Percentiles rank a stretch among this genome's conserved stretches.
Evolutionary conservation across 192 early-diverging fungal species (phyloP).

Genomic region (Backusella tuberculispora): DNA sequence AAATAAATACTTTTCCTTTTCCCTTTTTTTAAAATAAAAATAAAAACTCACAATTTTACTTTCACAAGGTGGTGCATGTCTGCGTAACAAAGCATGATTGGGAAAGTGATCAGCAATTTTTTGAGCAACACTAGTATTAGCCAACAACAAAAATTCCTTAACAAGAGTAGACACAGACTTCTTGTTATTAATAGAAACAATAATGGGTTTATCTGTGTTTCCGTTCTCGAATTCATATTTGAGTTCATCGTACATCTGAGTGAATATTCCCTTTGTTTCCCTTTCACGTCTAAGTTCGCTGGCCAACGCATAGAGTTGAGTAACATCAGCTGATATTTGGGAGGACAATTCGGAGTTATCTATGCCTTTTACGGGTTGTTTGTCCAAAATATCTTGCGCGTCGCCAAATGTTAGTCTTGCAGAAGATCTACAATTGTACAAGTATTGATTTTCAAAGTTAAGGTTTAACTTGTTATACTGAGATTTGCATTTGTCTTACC

Average conservation of each 20-base stretch:
- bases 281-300: background rate
- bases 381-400: slow-evolving; percentile 28
- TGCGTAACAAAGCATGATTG: slow-evolving; percentile 90
- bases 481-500: slow-evolving; percentile 40
- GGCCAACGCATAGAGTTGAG: background rate
- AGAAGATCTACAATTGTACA: slow-evolving; percentile 71
- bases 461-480: background rate
- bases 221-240: slow-evolving; percentile 18
- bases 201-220: background rate
- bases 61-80: slow-evolving; percentile 70
- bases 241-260: slow-evolving; percentile 18
- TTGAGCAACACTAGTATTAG: slow-evolving; percentile 93
- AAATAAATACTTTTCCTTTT: slow-evolving; percentile 5
- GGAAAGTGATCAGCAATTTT: slow-evolving; percentile 90
- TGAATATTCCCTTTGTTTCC: slow-evolving; percentile 14
- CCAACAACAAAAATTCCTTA: slow-evolving; percentile 96
- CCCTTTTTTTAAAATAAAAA: background rate
- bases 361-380: background rate
- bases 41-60: slow-evolving; percentile 40
- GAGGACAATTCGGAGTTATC: background rate
- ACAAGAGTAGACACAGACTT: slow-evolving; percentile 51
- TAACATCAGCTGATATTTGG: slow-evolving; percentile 10
- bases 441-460: background rate
- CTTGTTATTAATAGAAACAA: slow-evolving; percentile 4
- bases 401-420: slow-evolving; percentile 81